Evolutionary conservation across 2,329 filamentous ascomycete species (phyloP).

Genomic region (Chrysosporium queenslandicum): DNA sequence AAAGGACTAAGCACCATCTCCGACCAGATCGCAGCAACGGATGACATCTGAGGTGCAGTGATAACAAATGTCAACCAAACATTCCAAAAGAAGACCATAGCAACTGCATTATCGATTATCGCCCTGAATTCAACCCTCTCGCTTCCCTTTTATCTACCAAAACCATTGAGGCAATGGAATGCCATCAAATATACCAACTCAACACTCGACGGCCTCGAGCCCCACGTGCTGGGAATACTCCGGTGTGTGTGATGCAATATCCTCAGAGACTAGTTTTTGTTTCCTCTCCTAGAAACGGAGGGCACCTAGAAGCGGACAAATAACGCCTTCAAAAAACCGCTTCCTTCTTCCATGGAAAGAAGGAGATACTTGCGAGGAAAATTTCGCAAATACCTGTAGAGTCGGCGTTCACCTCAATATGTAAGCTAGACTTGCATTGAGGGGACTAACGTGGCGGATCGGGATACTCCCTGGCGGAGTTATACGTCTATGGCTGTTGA

Average conservation of each 20-base stretch:
- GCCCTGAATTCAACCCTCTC: neutral
- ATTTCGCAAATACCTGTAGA: conserved; percentile 22
- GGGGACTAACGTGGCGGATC: conserved; percentile 60
- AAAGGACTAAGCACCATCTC: neutral
- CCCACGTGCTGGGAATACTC: conserved; percentile 30
- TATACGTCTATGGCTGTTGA: conserved; percentile 44
- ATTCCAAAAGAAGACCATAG: neutral
- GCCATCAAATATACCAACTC: conserved; percentile 16
- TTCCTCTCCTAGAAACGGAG: conserved; percentile 52
- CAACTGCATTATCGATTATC: neutral
- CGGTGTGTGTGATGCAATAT: conserved; percentile 72
- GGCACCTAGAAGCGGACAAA: conserved; percentile 72
- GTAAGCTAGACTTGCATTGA: conserved; percentile 44
- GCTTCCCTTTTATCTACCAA: neutral
- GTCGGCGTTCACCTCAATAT: conserved; percentile 48
- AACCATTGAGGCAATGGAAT: neutral
- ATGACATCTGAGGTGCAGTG: neutral
- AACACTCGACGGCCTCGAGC: conserved; percentile 22
- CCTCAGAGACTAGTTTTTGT: conserved; percentile 93
- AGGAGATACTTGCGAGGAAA: conserved; percentile 25
- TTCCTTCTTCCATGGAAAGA: conserved; percentile 38
- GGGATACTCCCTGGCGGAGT: conserved; percentile 32
- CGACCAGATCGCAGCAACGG: neutral
- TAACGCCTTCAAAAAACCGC: conserved; percentile 89
- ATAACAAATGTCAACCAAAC: neutral